phyloP scores from a whole-genome alignment of 1,284 basidiomycete species.

The Cerioporus squamosus region DNA sequence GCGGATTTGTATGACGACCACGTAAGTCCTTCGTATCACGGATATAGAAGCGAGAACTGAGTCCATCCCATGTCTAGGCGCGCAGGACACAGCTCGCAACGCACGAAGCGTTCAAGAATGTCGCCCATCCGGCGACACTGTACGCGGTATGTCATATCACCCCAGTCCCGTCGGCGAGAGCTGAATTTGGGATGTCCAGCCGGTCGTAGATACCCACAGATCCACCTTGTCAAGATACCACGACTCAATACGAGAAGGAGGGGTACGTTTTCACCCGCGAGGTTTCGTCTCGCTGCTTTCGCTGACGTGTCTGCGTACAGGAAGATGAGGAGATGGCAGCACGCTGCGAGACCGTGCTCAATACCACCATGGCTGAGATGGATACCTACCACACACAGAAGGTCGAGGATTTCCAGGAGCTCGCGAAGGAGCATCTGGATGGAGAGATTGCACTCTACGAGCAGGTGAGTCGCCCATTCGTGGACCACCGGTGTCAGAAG shows the following conservation, averaged over 20 bases:
- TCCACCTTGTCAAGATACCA: conserved; percentile 68
- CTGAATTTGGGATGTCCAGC: conserved; percentile 39
- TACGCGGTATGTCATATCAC: conserved; percentile 56
- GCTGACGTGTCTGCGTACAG: conserved; percentile 34
- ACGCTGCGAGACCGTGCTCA: conserved; percentile 86
- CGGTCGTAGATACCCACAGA: conserved; percentile 73
- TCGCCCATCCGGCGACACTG: conserved; percentile 73
- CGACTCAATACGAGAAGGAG: conserved; percentile 47
- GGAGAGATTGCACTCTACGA: conserved; percentile 78
- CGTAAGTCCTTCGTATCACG: conserved; percentile 44
- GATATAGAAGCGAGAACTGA: not conserved
- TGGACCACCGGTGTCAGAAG: too few species aligned
- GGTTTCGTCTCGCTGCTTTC: conserved; percentile 10
- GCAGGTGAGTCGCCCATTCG: conserved; percentile 46
- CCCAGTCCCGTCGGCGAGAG: not conserved
- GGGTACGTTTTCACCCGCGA: conserved; percentile 36
- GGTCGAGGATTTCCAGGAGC: conserved; percentile 62
- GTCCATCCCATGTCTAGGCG: conserved; percentile 50
- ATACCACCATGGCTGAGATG: conserved; percentile 88
- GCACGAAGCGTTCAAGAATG: conserved; percentile 76
- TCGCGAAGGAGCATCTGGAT: conserved; percentile 73
- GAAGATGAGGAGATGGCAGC: conserved; percentile 67
- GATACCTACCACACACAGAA: conserved; percentile 80
- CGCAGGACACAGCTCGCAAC: conserved; percentile 69
- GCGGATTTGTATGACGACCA: conserved; percentile 82